Percentiles rank a stretch among this genome's conserved stretches.
Conservation (phyloP, 2,329 filamentous ascomycete genomes). For the Clonostachys solani region DNA sequence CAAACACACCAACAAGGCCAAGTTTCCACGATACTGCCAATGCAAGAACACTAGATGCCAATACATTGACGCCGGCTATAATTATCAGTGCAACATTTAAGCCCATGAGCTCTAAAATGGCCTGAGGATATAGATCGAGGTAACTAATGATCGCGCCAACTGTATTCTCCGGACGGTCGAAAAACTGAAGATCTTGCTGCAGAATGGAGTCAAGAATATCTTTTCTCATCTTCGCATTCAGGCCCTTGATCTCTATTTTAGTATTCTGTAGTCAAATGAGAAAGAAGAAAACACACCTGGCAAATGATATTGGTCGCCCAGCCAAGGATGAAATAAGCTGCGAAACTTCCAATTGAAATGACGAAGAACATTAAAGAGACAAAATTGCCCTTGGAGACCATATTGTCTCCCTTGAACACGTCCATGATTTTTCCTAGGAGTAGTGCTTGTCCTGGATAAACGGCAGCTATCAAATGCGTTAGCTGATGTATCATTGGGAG, state of each 20-base stretch:
- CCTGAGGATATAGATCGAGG: slow-evolving; percentile 25
- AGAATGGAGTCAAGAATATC: slow-evolving; percentile 21
- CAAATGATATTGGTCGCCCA: slow-evolving; percentile 12
- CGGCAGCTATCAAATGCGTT: background rate
- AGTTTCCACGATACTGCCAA: slow-evolving; percentile 39
- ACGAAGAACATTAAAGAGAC: slow-evolving; percentile 44
- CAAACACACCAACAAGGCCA: slow-evolving; percentile 34
- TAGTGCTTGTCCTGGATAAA: background rate
- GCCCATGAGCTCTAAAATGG: slow-evolving; percentile 38
- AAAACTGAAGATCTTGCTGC: slow-evolving; percentile 34
- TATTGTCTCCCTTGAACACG: slow-evolving; percentile 9
- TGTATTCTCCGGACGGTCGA: slow-evolving; percentile 23
- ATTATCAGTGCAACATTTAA: slow-evolving; percentile 35
- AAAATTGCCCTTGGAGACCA: slow-evolving; percentile 28
- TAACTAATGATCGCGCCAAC: slow-evolving; percentile 23
- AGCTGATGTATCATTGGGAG: slow-evolving; percentile 20
- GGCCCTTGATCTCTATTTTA: background rate
- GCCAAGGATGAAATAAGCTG: slow-evolving; percentile 24
- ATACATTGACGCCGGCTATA: slow-evolving; percentile 31
- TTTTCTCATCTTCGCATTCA: slow-evolving; percentile 16
- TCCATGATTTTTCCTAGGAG: slow-evolving; percentile 15
- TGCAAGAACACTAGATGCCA: slow-evolving; percentile 29
- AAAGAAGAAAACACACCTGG: slow-evolving; percentile 4
- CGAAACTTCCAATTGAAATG: slow-evolving; percentile 29
- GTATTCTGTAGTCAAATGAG: background rate